phyloP scores from a whole-genome alignment of 2,329 filamentous ascomycete genomes.

The Stagonosporopsis tanaceti region DNA sequence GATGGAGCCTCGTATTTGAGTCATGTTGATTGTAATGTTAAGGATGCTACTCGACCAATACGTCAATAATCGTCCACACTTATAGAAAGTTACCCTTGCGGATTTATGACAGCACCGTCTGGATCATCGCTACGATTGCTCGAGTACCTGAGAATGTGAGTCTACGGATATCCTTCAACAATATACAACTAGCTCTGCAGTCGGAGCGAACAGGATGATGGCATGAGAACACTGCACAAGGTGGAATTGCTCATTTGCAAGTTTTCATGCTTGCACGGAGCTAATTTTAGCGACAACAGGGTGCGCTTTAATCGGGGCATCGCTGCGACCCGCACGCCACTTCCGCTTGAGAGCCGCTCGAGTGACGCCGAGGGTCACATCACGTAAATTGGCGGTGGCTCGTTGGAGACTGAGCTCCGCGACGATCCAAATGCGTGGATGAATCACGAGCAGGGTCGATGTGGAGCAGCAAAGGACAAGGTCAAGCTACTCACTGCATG shows the following conservation, averaged over 20 bases:
- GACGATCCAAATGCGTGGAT: constrained; percentile 11
- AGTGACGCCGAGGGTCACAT: constrained; percentile 12
- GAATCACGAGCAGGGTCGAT: not conserved
- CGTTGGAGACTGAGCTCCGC: not conserved
- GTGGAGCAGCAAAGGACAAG: constrained; percentile 6
- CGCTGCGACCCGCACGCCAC: constrained; percentile 26
- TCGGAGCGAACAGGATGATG: not conserved
- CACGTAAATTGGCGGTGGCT: constrained; percentile 1
- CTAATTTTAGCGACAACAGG: constrained; percentile 24
- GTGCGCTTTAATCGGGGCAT: constrained; percentile 15
- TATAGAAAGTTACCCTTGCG: constrained; percentile 1
- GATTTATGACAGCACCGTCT: not conserved
- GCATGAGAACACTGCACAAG: not conserved
- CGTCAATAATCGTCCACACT: not conserved
- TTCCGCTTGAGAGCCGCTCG: constrained; percentile 15
- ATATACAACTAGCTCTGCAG: not conserved
- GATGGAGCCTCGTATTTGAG: constrained; percentile 1
- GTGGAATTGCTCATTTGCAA: not conserved
- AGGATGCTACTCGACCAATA: not conserved
- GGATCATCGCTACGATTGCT: not conserved
- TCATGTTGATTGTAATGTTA: not conserved
- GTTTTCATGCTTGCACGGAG: constrained; percentile 7
- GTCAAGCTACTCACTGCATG: constrained; percentile 4
- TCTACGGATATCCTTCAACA: not conserved
- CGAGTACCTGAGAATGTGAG: no score